Conservation (phyloP, 192 early-diverging fungal species). For the Coemansia sp. region DNA sequence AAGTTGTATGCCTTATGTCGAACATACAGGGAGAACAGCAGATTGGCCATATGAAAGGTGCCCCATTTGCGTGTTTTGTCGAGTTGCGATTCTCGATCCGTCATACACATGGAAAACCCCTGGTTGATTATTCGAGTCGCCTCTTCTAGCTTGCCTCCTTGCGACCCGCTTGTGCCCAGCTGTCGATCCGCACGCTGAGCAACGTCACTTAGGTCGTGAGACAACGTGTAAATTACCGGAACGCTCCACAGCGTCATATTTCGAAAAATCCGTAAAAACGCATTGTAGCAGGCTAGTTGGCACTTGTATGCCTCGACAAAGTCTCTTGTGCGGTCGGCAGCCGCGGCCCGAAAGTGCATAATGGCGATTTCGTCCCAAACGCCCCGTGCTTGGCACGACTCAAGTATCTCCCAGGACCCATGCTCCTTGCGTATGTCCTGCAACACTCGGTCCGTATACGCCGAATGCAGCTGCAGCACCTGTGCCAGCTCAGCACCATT, state of each 20-base stretch:
- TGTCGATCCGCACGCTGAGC: conserved; percentile 31
- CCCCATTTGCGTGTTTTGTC: conserved; percentile 84
- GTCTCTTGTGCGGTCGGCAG: conserved; percentile 13
- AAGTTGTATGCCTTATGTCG: conserved; percentile 73
- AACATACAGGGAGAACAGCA: conserved; percentile 86
- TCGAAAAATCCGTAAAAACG: conserved; percentile 36
- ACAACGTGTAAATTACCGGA: conserved; percentile 22
- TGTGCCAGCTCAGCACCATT: conserved; percentile 28
- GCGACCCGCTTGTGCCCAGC: not conserved
- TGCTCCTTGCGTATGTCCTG: conserved; percentile 20
- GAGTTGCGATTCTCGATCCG: conserved; percentile 57
- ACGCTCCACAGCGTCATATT: conserved; percentile 36
- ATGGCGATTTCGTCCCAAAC: conserved; percentile 27
- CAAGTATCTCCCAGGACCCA: conserved; percentile 24
- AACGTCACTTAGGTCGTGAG: conserved; percentile 28
- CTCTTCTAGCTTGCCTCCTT: conserved; percentile 63
- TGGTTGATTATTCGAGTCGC: conserved; percentile 84
- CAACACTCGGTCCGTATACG: conserved; percentile 24
- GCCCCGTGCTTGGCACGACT: not conserved
- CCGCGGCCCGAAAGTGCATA: conserved; percentile 29
- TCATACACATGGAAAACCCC: conserved; percentile 85
- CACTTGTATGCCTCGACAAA: conserved; percentile 28
- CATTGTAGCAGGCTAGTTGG: conserved; percentile 30
- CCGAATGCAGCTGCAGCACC: conserved; percentile 16
- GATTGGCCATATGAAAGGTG: conserved; percentile 80